These are phyloP conservation scores for Rhododendron ovatum DNA, from an alignment of 148 eudicot species.

Conservation along the genomic window DNA sequence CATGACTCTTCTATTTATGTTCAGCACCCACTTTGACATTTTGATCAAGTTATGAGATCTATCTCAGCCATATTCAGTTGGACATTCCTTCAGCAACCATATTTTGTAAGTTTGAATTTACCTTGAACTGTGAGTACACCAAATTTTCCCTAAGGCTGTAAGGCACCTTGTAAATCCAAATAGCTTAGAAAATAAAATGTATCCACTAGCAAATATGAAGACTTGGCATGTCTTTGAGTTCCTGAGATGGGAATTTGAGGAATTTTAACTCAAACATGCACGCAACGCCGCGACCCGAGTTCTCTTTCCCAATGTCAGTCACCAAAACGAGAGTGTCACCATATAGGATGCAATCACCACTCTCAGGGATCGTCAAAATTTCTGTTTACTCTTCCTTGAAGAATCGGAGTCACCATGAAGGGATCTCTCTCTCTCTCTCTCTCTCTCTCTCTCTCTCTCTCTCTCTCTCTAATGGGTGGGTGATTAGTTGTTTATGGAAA, in stretches of 20 bases:
- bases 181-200: too few relatives aligned
- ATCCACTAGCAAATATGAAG: background rate
- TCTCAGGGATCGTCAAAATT: too few relatives aligned
- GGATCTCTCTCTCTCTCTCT: too few relatives aligned
- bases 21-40: background rate
- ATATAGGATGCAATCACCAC: too few relatives aligned
- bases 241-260: background rate
- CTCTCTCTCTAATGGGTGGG: too few relatives aligned
- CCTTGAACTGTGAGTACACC: background rate
- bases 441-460: too few relatives aligned
- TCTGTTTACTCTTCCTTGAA: too few relatives aligned
- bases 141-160: background rate
- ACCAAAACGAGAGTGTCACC: too few relatives aligned
- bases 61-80: background rate
- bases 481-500: too few relatives aligned
- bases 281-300: background rate
- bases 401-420: too few relatives aligned
- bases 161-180: background rate
- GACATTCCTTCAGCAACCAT: background rate
- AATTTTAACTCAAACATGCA: background rate
- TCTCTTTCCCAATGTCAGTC: too few relatives aligned
- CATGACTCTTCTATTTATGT: background rate
- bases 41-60: background rate
- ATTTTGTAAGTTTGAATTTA: background rate
- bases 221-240: background rate